Conservation (phyloP, 1,284 basidiomycete species). For the Tremellales sp. region DNA sequence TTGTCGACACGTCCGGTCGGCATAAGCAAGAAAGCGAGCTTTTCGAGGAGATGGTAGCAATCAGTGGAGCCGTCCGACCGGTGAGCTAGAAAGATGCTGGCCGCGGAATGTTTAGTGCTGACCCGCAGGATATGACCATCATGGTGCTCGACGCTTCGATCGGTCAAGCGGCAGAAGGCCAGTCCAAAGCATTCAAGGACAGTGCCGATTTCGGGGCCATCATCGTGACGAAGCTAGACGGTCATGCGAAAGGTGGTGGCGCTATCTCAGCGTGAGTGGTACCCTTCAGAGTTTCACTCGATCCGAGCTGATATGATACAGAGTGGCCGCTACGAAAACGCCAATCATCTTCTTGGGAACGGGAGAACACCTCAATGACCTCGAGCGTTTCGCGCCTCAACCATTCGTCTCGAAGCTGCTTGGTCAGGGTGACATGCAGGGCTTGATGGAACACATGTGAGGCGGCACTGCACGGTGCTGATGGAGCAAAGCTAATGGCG, state of each 20-base stretch:
- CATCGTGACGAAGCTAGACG: slow-evolving; percentile 99
- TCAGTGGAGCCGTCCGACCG: slow-evolving; percentile 85
- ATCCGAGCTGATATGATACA: slow-evolving; percentile 41
- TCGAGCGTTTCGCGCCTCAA: slow-evolving; percentile 91
- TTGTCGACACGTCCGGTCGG: slow-evolving; percentile 95
- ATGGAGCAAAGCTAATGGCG: not conserved
- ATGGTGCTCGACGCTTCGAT: slow-evolving; percentile 71
- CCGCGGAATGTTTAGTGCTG: not conserved
- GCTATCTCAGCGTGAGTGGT: slow-evolving; percentile 90
- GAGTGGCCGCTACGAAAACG: slow-evolving; percentile 95
- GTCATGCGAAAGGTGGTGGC: slow-evolving; percentile 98
- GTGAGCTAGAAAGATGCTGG: slow-evolving; percentile 23
- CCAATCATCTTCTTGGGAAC: slow-evolving; percentile 99
- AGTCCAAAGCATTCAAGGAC: slow-evolving; percentile 95
- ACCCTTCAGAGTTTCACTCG: too few relatives aligned
- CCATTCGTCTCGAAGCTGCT: slow-evolving; percentile 97
- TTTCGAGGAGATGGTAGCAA: slow-evolving; percentile 98
- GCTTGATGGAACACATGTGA: slow-evolving; percentile 90
- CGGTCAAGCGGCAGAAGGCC: slow-evolving; percentile 97
- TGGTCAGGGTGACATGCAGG: slow-evolving; percentile 93
- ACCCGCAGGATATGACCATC: slow-evolving; percentile 69
- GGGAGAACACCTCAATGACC: slow-evolving; percentile 92
- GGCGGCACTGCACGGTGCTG: slow-evolving; percentile 6
- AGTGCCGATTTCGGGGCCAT: slow-evolving; percentile 97
- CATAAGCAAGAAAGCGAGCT: slow-evolving; percentile 97